Base-by-base conservation (phyloP, 495 filamentous ascomycete genomes). In the Penicillium samsonianum region DNA sequence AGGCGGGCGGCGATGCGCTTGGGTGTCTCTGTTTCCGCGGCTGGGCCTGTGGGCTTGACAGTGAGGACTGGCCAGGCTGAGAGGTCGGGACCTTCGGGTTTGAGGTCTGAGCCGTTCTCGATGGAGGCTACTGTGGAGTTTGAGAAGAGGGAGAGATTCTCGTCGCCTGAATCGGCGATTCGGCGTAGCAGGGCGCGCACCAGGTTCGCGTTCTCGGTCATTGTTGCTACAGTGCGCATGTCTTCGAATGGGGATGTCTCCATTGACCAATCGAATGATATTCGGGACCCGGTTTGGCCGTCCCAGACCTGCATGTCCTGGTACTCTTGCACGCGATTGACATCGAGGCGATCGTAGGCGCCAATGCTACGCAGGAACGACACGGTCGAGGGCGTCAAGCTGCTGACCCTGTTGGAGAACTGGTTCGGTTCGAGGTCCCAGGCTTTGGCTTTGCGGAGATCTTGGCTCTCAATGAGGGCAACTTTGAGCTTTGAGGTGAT, bases 221-320 rank as follows among this genome's bases (percentile, higher is more conserved):
- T 99, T 66, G 90, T 93, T 11, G 95, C 94, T 52, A 99, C 92
- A 2, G 86, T 88, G 22, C 70, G 70, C 40, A 73, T 59, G 46
- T 77, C 73, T 55, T 79, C 77, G 49, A 78, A 79, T 4, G 75
- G 67, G 2, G 73, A 70, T 17, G 79, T 73, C 23, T 81, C 80
- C 17, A 76, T 72, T 23, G 80, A 75, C 82, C 85, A 88, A 73
- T 94, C 89, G 71, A 99, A 99, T 53, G 89, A 86, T 69, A 99
- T 96, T 45, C 85, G 82, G 37, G 92, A 87, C 52, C 84, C 90
- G 16, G 89, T 88, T 53, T 96, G 85, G 53, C 94, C 94, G 73
- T 99, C 94, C 94, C 94, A 99, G 10, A 98, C 93, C 60, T 87
- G 76, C 94, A 99, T 99, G 58, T 90, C 87, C 42, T 93, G 84